These are phyloP conservation scores for Eucalyptus pauciflora DNA, from an alignment of 345 rosid genomes.

Conservation along the genomic window DNA sequence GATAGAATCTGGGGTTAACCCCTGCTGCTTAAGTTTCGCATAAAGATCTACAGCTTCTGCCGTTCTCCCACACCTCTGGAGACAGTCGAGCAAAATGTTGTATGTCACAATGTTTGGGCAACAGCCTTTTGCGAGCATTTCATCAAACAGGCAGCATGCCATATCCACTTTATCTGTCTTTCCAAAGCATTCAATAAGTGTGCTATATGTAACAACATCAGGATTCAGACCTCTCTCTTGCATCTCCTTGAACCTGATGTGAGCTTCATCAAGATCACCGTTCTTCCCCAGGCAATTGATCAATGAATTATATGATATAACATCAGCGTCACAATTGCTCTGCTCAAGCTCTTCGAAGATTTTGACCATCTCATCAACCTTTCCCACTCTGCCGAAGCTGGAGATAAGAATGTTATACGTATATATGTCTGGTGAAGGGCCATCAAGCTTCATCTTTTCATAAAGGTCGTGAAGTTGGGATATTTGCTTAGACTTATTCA, in stretches of 20 bases:
- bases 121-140: constrained; percentile 78
- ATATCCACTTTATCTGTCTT: constrained; percentile 82
- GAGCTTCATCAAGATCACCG: constrained; percentile 93
- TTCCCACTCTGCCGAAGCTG: constrained; percentile 68
- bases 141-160: constrained; percentile 72
- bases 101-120: constrained; percentile 82
- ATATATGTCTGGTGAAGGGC: constrained; percentile 63
- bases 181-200: constrained; percentile 88
- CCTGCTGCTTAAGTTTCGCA: constrained; percentile 64
- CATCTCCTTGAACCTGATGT: constrained; percentile 87
- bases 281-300: constrained; percentile 90
- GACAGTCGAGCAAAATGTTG: constrained; percentile 81
- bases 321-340: constrained; percentile 59
- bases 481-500: constrained; percentile 63
- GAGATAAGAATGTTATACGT: constrained; percentile 83
- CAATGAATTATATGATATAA: constrained; percentile 75
- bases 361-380: constrained; percentile 52
- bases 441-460: constrained; percentile 61
- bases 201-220: constrained; percentile 89
- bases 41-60: constrained; percentile 81
- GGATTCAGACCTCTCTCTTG: constrained; percentile 76
- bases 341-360: constrained; percentile 81
- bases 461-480: constrained; percentile 65
- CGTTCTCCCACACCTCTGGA: constrained; percentile 73
- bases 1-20: constrained; percentile 75